Conservation (phyloP, 2,329 filamentous ascomycete species). For the Achaetomium macrosporum region DNA sequence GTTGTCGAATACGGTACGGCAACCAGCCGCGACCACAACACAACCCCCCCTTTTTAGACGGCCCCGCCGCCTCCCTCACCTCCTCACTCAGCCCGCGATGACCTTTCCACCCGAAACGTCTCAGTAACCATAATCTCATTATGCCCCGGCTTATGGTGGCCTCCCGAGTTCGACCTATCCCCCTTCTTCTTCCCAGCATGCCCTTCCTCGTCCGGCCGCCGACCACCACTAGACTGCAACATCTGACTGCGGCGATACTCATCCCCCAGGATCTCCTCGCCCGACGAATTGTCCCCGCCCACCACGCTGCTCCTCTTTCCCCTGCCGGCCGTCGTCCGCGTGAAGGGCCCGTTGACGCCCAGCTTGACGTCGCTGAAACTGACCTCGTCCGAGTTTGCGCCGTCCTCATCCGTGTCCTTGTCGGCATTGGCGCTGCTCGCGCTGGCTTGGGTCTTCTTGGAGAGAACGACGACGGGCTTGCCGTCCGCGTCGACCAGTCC, state of each 20-base stretch:
- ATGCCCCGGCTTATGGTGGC: background rate
- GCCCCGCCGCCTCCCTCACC: too few relatives aligned
- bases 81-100: background rate
- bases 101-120: slow-evolving; percentile 10
- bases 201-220: background rate
- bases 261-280: slow-evolving; percentile 11
- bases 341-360: slow-evolving; percentile 13
- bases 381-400: background rate
- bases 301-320: background rate
- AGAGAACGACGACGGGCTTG: background rate
- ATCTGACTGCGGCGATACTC: slow-evolving; percentile 7
- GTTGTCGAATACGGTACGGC: too few relatives aligned
- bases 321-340: slow-evolving; percentile 7
- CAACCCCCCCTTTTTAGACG: too few relatives aligned
- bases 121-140: slow-evolving; percentile 13
- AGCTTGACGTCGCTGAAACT: slow-evolving; percentile 9
- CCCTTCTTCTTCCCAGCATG: background rate
- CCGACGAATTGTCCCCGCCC: background rate
- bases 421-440: background rate
- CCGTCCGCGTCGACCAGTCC: slow-evolving; percentile 9
- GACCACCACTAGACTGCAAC: background rate
- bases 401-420: background rate
- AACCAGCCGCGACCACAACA: too few relatives aligned
- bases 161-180: background rate
- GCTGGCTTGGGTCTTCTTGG: background rate